Percentiles rank a stretch among this genome's conserved stretches.
Evolutionary conservation across 169 alveolate species (phyloP).

Genomic region (Pseudocohnilembus persalinus): DNA sequence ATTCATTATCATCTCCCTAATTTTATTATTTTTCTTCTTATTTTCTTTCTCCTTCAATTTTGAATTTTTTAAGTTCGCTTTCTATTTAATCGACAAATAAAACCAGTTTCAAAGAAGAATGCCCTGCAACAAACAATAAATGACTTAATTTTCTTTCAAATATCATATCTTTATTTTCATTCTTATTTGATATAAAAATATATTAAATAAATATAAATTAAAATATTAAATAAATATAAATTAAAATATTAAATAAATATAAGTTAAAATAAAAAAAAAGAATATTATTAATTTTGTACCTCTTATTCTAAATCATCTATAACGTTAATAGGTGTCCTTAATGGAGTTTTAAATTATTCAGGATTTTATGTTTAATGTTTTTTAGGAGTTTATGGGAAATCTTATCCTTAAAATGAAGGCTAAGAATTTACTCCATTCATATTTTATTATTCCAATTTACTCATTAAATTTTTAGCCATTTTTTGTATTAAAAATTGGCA

Average conservation of each 20-base stretch:
- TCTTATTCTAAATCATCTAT: neutral
- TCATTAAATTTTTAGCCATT: constrained; percentile 6
- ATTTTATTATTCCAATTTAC: neutral
- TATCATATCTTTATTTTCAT: constrained; percentile 12
- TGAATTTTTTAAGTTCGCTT: constrained; percentile 54
- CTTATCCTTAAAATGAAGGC: neutral
- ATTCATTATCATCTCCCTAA: constrained; percentile 50
- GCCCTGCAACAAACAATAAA: constrained; percentile 70
- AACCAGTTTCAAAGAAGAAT: constrained; percentile 71
- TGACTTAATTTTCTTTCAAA: constrained; percentile 62
- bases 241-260: no score
- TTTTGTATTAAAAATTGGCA: constrained; percentile 1
- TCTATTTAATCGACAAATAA: constrained; percentile 72
- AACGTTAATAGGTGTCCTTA: neutral
- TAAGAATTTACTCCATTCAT: neutral
- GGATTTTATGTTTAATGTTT: neutral
- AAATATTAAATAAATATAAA: no score
- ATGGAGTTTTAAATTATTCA: neutral
- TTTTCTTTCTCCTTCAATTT: constrained; percentile 53
- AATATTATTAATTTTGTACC: neutral
- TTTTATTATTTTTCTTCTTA: constrained; percentile 40
- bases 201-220: no score
- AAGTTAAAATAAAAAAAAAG: neutral
- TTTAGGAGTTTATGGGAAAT: neutral
- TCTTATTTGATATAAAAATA: neutral